Percentiles rank a stretch among this genome's conserved stretches.
Conservation (phyloP, 768 basidiomycete genomes). For the Strobilomyces dryophilus region DNA sequence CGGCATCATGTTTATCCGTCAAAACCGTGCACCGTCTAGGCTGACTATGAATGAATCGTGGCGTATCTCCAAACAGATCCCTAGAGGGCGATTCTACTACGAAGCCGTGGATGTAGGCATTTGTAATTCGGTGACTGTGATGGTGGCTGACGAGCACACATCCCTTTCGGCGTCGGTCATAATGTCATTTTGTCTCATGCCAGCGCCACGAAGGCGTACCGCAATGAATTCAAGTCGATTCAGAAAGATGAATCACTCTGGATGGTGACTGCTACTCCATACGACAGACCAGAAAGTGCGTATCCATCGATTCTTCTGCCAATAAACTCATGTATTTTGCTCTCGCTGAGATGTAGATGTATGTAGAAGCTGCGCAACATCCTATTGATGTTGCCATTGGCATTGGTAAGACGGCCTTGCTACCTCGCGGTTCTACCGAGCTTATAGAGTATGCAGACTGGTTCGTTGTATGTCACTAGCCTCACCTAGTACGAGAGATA, state of each 20-base stretch:
- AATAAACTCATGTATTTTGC: too few relatives aligned
- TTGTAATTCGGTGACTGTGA: background rate
- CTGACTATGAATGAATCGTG: conserved; percentile 77
- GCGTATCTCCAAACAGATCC: too few relatives aligned
- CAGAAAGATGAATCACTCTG: conserved; percentile 70
- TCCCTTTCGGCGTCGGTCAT: conserved; percentile 57
- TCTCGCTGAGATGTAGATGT: too few relatives aligned
- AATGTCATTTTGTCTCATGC: conserved; percentile 68
- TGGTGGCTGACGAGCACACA: conserved; percentile 7
- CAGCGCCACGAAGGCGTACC: conserved; percentile 60
- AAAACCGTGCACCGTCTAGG: conserved; percentile 35
- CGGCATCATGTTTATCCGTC: conserved; percentile 14
- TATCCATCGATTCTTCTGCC: background rate
- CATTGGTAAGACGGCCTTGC: too few relatives aligned
- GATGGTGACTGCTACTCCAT: conserved; percentile 35
- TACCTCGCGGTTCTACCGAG: background rate
- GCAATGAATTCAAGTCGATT: conserved; percentile 55
- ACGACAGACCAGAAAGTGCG: conserved; percentile 62
- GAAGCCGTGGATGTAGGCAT: conserved; percentile 66
- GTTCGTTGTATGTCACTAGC: conserved; percentile 16
- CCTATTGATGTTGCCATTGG: conserved; percentile 44
- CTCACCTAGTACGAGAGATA: conserved; percentile 33
- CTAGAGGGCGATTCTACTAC: conserved; percentile 55
- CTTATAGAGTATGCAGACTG: conserved; percentile 35
- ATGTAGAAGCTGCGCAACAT: conserved; percentile 65